Percentiles rank a stretch among this genome's conserved stretches.
Conservation (phyloP, 257 asterid species). For the Solanum chilense region DNA sequence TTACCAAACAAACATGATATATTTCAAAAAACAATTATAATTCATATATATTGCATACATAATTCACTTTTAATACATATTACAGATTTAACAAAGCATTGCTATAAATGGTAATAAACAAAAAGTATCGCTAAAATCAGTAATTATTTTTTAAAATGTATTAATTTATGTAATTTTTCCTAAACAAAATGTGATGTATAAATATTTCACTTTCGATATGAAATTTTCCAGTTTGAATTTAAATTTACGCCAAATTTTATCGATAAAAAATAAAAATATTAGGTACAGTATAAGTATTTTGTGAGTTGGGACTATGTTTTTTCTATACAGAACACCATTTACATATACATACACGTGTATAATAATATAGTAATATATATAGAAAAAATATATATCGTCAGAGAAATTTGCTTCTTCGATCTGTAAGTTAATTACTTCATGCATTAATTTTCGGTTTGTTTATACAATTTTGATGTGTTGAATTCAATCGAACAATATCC, state of each 20-base stretch:
- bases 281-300: not conserved
- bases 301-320: not conserved
- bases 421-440: constrained; percentile 2
- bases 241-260: too few relatives aligned
- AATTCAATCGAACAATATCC: not conserved
- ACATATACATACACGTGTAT: not conserved
- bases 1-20: too few relatives aligned
- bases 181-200: not conserved
- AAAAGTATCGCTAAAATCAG: too few relatives aligned
- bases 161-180: too few relatives aligned
- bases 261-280: too few relatives aligned
- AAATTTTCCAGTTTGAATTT: too few relatives aligned
- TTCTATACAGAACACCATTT: not conserved
- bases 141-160: too few relatives aligned
- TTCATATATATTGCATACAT: too few relatives aligned
- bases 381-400: not conserved
- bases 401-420: not conserved
- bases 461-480: not conserved
- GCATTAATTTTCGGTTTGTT: not conserved
- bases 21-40: too few relatives aligned
- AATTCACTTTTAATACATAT: too few relatives aligned
- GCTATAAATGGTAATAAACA: too few relatives aligned
- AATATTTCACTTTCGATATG: not conserved
- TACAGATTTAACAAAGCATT: too few relatives aligned
- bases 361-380: not conserved